Base-by-base conservation (phyloP, 225 moss, liverwort and hornwort species). In the Climacium dendroides region DNA sequence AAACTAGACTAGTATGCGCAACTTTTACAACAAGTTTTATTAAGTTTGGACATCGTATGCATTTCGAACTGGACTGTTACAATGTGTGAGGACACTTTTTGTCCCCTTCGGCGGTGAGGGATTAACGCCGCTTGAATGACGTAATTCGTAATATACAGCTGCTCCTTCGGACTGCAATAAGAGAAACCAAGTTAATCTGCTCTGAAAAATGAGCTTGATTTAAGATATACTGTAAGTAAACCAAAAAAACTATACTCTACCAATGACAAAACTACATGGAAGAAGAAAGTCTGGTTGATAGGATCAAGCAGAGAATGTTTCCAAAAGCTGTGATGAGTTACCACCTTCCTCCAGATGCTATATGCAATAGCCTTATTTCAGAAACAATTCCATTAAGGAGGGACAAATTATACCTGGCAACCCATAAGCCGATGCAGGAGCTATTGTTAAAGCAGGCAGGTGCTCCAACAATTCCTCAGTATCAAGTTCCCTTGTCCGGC, bases 391-490 rank as follows among this genome's bases (percentile, higher is more conserved):
- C 78, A 25, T 24, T 37, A 70, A 52, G 50, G 85, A 85, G 50
- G 74, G 19, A 25, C 80, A 72, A 55, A 25, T 48, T 41, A 73
- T 62, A 96, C 97, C 94, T 98, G 96, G 85, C 98, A 97, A 67
- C 96, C 94, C 94, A 98, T 95, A 47, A 98, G 97, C 67, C 98
- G 94, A 91, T 96, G 91, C 85, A 98, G 87, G 67, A 97, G 96
- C 89, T 96, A 96, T 87, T 98, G 98, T 89, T n/a, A 98, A 93
- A 55, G 97, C 95, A 88, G 96, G 98, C 34, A 98, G 89, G 76
- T 96, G 97, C 69, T 94, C 96, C 80, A 98, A 89, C 85, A 98
- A 89, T 34, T 95, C 97, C 58, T 91, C 92, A 30, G 93, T 96
- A 84, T 96, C 95, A 79, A 97, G 90, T 57, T 98, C 96, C 86